Conservation (phyloP, 495 filamentous ascomycete genomes). For the Xylaria scruposa region DNA sequence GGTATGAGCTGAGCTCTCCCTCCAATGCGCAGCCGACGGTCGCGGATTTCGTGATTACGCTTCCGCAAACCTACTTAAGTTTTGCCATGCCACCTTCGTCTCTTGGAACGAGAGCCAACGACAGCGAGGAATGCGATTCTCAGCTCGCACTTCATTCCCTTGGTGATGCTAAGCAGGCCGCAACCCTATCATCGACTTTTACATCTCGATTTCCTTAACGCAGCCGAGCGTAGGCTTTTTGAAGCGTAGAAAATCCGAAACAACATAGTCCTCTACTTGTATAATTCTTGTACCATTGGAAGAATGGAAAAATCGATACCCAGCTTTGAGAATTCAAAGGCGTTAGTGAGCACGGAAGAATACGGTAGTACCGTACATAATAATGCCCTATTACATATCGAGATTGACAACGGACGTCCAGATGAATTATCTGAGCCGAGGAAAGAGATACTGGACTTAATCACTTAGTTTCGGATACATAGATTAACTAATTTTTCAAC, state of each 20-base stretch:
- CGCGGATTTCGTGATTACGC: background rate
- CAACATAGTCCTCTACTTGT: background rate
- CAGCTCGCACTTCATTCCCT: background rate
- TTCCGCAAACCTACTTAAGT: background rate
- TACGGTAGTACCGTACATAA: background rate
- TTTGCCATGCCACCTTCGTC: background rate
- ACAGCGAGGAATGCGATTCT: too few species aligned
- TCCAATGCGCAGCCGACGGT: background rate
- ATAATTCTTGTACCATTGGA: conserved; percentile 8
- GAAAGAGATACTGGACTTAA: background rate
- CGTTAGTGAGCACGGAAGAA: background rate
- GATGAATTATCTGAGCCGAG: background rate
- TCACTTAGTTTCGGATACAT: conserved; percentile 1
- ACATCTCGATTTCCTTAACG: background rate
- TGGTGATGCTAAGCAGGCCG: background rate
- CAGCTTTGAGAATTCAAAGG: conserved; percentile 2
- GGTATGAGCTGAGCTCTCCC: background rate
- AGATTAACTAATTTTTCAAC: background rate
- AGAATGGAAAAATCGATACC: conserved; percentile 19
- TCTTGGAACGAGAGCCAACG: background rate
- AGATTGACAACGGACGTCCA: background rate
- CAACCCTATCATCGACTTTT: background rate
- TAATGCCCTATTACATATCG: conserved; percentile 15
- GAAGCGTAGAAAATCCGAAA: background rate
- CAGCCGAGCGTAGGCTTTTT: background rate